Base-by-base conservation (phyloP, 768 basidiomycete species). In the Amanita subjunquillea region DNA sequence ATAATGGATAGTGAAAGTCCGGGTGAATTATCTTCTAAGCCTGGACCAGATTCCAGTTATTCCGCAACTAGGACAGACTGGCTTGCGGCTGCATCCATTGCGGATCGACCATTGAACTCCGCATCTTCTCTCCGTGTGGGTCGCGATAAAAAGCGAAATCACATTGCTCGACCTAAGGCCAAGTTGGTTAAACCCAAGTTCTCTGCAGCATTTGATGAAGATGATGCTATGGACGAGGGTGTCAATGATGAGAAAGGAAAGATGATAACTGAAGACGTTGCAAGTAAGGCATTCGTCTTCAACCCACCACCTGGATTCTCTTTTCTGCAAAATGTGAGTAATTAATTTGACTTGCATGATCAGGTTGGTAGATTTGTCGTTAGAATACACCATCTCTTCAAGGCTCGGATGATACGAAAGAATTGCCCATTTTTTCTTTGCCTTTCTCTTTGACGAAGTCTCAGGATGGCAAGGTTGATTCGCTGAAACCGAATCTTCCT, bases 71-170 rank as follows among this genome's bases (percentile, higher is more conserved):
- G 63, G 27, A 57, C 63, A 20, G 67, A 69, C 51, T 66, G 66
- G 63, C 65, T 67, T 56, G 55, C 69, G n/a, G 57, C 60, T 44
- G 63, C 67, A 6, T 55, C 63, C 8, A 53, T 66, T 23, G 60
- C 59, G 56, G 60, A 62, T 22, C 58, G 67, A 22, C 22, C 54
- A 12, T 51, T 59, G 3, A 47, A 57, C 13, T 55, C 64, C 23
- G 67, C 69, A 22, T 84, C 83, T 25, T 83, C 82, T 15, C 68
- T 85, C 50, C 78, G 85, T 48, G 82, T 87, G 23, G 84, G 85
- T 15, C 77, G 84, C 39, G 71, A 71, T 20, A 80, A 78, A 64
- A 71, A 61, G 3, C 77, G 84, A 38, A 77, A 73, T 55, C 83
- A 86, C 58, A 71, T 85, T 38, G 70, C 72, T n/a, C 77, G 82